Conservation (phyloP, 2,329 filamentous ascomycete species). For the Fusarium protoensiforme region DNA sequence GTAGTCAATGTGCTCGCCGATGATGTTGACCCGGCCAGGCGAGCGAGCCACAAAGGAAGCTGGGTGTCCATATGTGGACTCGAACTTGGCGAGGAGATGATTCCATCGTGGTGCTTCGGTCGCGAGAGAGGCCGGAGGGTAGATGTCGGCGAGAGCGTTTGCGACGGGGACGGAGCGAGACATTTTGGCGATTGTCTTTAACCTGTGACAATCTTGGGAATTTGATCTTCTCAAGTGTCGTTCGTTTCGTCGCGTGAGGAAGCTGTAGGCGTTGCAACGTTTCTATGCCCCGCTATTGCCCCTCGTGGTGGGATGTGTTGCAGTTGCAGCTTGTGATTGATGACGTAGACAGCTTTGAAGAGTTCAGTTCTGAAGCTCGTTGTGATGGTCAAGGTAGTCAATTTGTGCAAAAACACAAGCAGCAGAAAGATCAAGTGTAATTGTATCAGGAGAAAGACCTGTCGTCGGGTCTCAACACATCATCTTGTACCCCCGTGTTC, state of each 20-base stretch:
- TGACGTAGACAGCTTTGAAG: conserved; percentile 24
- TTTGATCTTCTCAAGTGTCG: conserved; percentile 12
- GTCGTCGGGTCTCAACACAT: neutral
- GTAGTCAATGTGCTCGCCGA: conserved; percentile 99
- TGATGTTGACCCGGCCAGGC: conserved; percentile 96
- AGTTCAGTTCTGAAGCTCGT: neutral
- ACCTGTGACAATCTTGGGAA: neutral
- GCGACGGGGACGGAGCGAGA: conserved; percentile 77
- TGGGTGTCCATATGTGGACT: conserved; percentile 72
- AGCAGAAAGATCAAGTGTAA: neutral
- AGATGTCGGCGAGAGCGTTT: conserved; percentile 81
- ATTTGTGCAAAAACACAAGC: neutral
- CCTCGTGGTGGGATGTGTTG: conserved; percentile 25
- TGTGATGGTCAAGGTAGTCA: neutral
- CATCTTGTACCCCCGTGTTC: conserved; percentile 17
- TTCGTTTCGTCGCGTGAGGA: conserved; percentile 32
- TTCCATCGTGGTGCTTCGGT: conserved; percentile 81
- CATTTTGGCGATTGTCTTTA: conserved; percentile 50
- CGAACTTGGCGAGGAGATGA: conserved; percentile 76
- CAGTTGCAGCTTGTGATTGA: conserved; percentile 16
- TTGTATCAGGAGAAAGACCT: neutral
- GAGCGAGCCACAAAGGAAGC: conserved; percentile 89
- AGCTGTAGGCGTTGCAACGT: conserved; percentile 34
- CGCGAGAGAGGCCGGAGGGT: conserved; percentile 77
- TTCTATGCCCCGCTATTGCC: conserved; percentile 39